These are phyloP conservation scores for Starmerella potacharoeniae DNA, from an alignment of 805 yeast genomes.

Conservation along the genomic window DNA sequence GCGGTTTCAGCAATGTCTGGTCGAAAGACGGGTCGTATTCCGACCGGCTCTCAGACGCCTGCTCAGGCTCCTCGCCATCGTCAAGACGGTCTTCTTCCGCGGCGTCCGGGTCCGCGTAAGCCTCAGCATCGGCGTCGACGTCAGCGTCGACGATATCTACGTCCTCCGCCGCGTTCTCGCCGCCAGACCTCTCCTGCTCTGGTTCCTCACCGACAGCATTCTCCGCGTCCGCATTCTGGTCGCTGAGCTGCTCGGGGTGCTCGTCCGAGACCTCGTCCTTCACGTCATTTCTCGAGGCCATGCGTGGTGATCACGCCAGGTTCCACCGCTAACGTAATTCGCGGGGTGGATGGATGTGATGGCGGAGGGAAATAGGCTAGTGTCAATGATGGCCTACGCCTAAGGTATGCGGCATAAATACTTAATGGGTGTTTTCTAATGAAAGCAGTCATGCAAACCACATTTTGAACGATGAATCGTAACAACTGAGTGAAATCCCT, in stretches of 20 bases:
- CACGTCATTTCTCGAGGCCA: neutral
- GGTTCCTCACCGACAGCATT: neutral
- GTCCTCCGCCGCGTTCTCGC: neutral
- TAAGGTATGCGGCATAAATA: too few relatives aligned
- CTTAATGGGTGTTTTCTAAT: too few relatives aligned
- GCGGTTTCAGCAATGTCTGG: conserved; percentile 19
- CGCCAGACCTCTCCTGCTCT: neutral
- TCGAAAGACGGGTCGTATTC: conserved; percentile 21
- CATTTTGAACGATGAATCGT: too few relatives aligned
- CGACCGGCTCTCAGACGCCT: neutral
- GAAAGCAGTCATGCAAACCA: too few relatives aligned
- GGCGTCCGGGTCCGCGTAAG: neutral
- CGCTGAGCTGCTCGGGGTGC: neutral
- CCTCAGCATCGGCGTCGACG: neutral
- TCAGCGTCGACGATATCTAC: conserved; percentile 1
- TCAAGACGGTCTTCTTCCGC: neutral
- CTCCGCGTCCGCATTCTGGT: neutral
- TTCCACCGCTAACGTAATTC: neutral
- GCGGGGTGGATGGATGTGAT: neutral
- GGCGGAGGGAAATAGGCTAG: too few relatives aligned
- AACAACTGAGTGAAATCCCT: too few relatives aligned
- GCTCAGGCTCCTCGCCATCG: neutral
- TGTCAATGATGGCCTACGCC: too few relatives aligned
- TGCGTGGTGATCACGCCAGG: neutral
- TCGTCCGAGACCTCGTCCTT: conserved; percentile 1